A percentile compares a stretch with the other conserved stretches of the same genome.
Evolutionary conservation across 2,329 filamentous ascomycete genomes (phyloP).

Genomic region (Hypoxylon sp.): DNA sequence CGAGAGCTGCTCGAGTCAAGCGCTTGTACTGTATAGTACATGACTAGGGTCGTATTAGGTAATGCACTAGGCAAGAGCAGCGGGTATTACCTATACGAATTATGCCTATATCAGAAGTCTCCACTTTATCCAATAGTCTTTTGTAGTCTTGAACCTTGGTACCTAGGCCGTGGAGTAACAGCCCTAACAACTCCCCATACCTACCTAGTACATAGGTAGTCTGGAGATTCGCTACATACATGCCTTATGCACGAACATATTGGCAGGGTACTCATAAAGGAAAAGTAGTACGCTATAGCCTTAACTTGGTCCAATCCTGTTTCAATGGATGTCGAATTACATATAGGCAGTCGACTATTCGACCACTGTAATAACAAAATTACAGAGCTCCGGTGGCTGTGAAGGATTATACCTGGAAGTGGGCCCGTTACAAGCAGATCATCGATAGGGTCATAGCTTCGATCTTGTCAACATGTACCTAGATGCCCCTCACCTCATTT

Average conservation of each 20-base stretch:
- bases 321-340: background rate
- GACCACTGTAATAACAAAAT: constrained; percentile 8
- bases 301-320: background rate
- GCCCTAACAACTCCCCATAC: background rate
- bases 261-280: too few relatives aligned
- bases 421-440: constrained; percentile 20
- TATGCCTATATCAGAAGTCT: constrained; percentile 16
- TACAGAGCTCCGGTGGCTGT: background rate
- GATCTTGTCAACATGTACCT: too few relatives aligned
- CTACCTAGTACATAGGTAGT: too few relatives aligned
- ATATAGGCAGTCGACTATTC: background rate
- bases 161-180: constrained; percentile 2
- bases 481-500: constrained; percentile 43
- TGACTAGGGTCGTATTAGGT: constrained; percentile 6
- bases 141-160: constrained; percentile 9
- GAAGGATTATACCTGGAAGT: constrained; percentile 8
- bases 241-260: too few relatives aligned
- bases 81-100: background rate
- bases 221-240: too few relatives aligned
- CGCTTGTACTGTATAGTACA: background rate
- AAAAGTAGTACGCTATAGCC: background rate
- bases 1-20: constrained; percentile 36
- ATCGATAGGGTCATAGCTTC: constrained; percentile 36
- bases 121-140: constrained; percentile 2
- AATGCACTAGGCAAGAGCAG: constrained; percentile 5